A percentile compares a stretch with the other conserved stretches of the same genome.
Evolutionary conservation across 495 filamentous ascomycete species (phyloP).

Genomic region (Melanomma pulvis-pyrius): DNA sequence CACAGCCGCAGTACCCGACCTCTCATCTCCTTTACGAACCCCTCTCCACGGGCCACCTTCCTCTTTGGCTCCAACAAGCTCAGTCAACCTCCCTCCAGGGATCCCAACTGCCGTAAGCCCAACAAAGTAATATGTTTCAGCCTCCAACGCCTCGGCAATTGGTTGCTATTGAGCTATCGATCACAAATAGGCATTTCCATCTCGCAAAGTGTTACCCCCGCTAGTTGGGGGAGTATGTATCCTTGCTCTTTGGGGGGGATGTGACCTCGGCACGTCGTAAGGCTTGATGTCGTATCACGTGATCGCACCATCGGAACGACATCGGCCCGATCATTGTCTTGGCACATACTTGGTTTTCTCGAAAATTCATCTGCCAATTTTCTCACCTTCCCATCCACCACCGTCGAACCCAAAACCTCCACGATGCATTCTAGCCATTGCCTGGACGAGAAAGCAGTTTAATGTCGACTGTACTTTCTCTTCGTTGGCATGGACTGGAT

Average conservation of each 20-base stretch:
- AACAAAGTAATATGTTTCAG: not conserved
- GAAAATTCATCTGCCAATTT: not conserved
- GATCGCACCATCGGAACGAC: not conserved
- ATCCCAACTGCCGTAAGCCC: not conserved
- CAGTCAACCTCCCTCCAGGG: not conserved
- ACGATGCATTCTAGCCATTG: not conserved
- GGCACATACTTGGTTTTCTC: not conserved
- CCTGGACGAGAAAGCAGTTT: not conserved
- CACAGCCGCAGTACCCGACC: no score
- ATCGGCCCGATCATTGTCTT: not conserved
- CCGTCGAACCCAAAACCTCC: not conserved
- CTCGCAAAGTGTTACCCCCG: no score
- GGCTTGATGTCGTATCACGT: not conserved
- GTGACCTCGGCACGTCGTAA: not conserved
- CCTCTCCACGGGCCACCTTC: no score
- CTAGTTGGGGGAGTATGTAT: no score
- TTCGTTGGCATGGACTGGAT: no score
- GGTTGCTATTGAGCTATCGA: not conserved
- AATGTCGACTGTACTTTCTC: not conserved
- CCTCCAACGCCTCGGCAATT: not conserved
- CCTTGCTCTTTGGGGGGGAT: no score
- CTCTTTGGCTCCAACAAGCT: not conserved
- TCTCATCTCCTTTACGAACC: no score
- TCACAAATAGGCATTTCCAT: not conserved
- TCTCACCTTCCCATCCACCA: not conserved